Evolutionary conservation across 805 yeast species (phyloP).

Genomic region (Candida sonorensis): DNA sequence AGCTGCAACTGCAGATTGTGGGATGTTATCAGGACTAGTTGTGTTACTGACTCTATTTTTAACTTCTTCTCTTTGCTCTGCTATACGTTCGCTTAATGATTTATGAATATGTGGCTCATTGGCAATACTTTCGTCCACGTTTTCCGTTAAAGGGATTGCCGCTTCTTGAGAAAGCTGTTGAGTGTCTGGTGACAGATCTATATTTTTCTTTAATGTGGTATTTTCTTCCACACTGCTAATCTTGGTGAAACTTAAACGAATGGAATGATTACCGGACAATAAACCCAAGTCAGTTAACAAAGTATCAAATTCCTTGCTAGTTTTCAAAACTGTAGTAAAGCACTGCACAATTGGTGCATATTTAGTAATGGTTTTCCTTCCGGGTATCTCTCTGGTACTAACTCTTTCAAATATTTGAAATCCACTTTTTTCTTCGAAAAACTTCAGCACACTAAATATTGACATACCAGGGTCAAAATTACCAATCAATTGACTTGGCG

Average conservation of each 20-base stretch:
- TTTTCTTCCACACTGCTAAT: not conserved
- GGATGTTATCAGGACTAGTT: too few species aligned
- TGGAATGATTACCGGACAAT: slow-evolving; percentile 20
- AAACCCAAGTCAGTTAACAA: slow-evolving; percentile 21
- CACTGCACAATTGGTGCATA: slow-evolving; percentile 20
- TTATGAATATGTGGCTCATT: too few species aligned
- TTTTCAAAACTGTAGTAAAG: slow-evolving; percentile 13
- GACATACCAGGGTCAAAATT: slow-evolving; percentile 6
- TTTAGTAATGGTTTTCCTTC: slow-evolving; percentile 1
- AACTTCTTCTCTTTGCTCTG: too few species aligned
- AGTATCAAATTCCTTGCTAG: slow-evolving; percentile 13
- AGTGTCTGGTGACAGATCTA: too few species aligned
- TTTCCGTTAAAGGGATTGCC: too few species aligned
- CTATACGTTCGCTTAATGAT: too few species aligned
- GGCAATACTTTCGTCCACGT: too few species aligned
- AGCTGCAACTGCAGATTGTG: not conserved
- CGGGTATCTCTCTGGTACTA: not conserved
- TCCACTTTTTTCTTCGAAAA: slow-evolving; percentile 9
- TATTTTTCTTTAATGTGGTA: not conserved
- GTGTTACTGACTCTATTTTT: too few species aligned
- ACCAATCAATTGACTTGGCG: slow-evolving; percentile 9
- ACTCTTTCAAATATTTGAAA: slow-evolving; percentile 7
- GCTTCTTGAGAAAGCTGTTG: too few species aligned
- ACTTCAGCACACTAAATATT: slow-evolving; percentile 9
- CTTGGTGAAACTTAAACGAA: slow-evolving; percentile 20